phyloP scores from a whole-genome alignment of 2,329 filamentous ascomycete genomes.

The Graphium sp. region DNA sequence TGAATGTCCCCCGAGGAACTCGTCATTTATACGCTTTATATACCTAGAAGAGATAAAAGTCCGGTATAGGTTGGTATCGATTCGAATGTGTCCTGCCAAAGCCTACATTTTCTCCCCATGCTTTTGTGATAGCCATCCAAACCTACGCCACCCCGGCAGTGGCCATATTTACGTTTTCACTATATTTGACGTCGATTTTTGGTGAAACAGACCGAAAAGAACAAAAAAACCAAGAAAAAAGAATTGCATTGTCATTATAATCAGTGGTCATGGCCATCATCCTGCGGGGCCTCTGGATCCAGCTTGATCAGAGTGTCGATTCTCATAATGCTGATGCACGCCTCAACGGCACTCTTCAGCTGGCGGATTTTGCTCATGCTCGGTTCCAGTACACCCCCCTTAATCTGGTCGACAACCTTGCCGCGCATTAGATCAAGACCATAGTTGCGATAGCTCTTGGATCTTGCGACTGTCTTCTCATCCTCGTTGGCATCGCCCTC shows the following conservation, averaged over 20 bases:
- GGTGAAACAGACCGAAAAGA: conserved; percentile 3
- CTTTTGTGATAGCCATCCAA: not conserved
- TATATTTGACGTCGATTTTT: not conserved
- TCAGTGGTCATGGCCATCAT: conserved; percentile 79
- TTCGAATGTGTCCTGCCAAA: conserved; percentile 6
- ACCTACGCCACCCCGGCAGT: no score
- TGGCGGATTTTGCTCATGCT: conserved; percentile 98
- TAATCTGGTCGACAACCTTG: conserved; percentile 83
- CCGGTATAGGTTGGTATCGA: no score
- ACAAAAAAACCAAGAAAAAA: not conserved
- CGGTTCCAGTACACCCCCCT: conserved; percentile 88
- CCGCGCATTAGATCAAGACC: conserved; percentile 80
- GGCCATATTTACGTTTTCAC: no score
- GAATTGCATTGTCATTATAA: conserved; percentile 7
- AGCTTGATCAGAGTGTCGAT: conserved; percentile 98
- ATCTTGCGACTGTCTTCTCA: conserved; percentile 77
- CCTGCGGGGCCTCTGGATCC: conserved; percentile 73
- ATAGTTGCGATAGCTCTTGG: conserved; percentile 98
- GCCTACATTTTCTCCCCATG: not conserved
- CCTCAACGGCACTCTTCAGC: conserved; percentile 95
- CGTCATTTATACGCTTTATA: no score
- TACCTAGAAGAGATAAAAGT: no score
- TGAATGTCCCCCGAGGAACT: no score
- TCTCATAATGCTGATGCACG: conserved; percentile 97
- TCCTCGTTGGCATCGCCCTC: conserved; percentile 74